Evolutionary conservation across 208 protist species (phyloP).

Genomic region (Leishmania mexicana): DNA sequence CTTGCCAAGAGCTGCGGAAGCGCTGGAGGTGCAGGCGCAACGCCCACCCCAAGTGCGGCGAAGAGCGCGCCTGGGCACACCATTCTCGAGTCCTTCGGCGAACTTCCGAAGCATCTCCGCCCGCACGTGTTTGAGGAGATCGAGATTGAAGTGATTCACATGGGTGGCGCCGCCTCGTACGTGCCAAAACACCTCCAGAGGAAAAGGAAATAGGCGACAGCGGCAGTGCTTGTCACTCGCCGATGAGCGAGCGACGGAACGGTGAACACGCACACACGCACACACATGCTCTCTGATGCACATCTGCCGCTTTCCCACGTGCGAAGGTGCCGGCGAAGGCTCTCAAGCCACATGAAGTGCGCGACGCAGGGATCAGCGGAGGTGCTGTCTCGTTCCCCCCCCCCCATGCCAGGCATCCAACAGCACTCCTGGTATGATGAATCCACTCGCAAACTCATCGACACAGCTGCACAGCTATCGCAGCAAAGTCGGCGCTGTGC

Average conservation of each 20-base stretch:
- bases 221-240: background rate
- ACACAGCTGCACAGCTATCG: background rate
- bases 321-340: background rate
- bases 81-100: slow-evolving; percentile 54
- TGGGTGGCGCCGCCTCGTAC: slow-evolving; percentile 84
- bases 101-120: slow-evolving; percentile 65
- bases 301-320: background rate
- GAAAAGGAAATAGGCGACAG: slow-evolving; percentile 55
- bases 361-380: background rate
- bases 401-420: background rate
- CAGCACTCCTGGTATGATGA: background rate
- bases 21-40: background rate
- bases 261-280: background rate
- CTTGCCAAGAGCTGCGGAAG: slow-evolving; percentile 54
- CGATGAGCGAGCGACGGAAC: background rate
- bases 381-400: background rate
- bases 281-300: background rate
- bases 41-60: background rate
- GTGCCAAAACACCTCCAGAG: slow-evolving; percentile 70
- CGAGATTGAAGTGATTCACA: slow-evolving; percentile 77
- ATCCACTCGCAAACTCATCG: background rate
- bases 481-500: background rate
- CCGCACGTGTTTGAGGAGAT: slow-evolving; percentile 62
- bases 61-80: slow-evolving; percentile 8
- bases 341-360: background rate